Evolutionary conservation across 2,329 filamentous ascomycete species (phyloP).

Genomic region (Knoxdaviesia capensis): DNA sequence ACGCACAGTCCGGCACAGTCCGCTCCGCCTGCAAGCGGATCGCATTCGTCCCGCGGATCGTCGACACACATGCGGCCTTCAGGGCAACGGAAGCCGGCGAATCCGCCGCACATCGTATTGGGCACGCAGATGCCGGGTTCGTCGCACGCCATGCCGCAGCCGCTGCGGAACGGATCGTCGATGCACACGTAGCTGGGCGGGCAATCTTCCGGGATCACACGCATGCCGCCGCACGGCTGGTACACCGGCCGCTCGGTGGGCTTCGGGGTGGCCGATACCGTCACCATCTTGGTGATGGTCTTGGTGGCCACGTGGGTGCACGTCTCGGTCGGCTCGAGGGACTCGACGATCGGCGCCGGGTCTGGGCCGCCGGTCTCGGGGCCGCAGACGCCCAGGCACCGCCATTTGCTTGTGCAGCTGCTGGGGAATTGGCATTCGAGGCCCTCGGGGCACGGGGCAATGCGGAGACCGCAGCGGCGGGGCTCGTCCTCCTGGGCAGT

Average conservation of each 20-base stretch:
- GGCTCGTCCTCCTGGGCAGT: background rate
- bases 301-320: background rate
- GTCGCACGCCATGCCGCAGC: constrained; percentile 16
- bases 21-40: background rate
- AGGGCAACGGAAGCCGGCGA: background rate
- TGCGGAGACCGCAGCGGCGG: constrained; percentile 11
- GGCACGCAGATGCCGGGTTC: constrained; percentile 14
- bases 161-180: constrained; percentile 13
- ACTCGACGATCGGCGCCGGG: background rate
- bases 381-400: constrained; percentile 11
- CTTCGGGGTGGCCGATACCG: constrained; percentile 2
- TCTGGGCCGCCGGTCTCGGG: constrained; percentile 6
- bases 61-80: background rate
- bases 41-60: background rate
- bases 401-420: constrained; percentile 8
- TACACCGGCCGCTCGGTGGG: constrained; percentile 6
- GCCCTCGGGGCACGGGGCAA: constrained; percentile 10
- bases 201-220: constrained; percentile 9
- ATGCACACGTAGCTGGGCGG: constrained; percentile 9
- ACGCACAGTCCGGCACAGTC: constrained; percentile 1
- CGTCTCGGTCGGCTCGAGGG: no score
- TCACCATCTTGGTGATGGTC: background rate
- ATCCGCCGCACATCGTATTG: constrained; percentile 1
- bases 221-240: constrained; percentile 12
- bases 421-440: constrained; percentile 7